Evolutionary conservation across 352 stramenopile genomes (phyloP).

Genomic region (Peronospora destructor): DNA sequence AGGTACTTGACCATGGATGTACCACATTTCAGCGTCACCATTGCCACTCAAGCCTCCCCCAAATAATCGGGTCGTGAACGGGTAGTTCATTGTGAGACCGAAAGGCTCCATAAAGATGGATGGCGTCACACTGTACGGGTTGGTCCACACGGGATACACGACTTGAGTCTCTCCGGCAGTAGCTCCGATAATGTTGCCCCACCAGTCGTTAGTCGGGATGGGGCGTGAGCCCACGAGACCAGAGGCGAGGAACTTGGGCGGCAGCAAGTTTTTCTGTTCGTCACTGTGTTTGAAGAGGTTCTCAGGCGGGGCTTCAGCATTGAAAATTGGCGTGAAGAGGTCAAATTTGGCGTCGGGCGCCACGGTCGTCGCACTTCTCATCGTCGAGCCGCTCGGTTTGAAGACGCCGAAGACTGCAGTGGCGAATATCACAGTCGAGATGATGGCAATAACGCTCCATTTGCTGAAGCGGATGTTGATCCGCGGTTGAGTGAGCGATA

Average conservation of each 20-base stretch:
- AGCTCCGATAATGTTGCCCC: slow-evolving; percentile 59
- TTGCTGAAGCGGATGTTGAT: slow-evolving; percentile 3
- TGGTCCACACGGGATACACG: slow-evolving; percentile 54
- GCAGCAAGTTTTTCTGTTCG: slow-evolving; percentile 31
- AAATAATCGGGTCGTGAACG: slow-evolving; percentile 43
- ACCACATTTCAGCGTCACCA: slow-evolving; percentile 42
- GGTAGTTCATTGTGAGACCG: slow-evolving; percentile 51
- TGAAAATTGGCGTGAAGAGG: slow-evolving; percentile 30
- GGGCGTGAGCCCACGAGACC: slow-evolving; percentile 34
- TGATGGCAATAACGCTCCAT: slow-evolving; percentile 19
- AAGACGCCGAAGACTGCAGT: slow-evolving; percentile 20
- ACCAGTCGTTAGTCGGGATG: slow-evolving; percentile 72
- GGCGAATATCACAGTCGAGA: slow-evolving; percentile 13
- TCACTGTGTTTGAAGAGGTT: slow-evolving; percentile 26
- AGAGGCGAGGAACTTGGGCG: slow-evolving; percentile 48
- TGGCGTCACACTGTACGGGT: slow-evolving; percentile 52
- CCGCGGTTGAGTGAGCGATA: slow-evolving; percentile 6
- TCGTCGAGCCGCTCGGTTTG: slow-evolving; percentile 7
- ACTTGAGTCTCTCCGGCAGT: slow-evolving; percentile 26
- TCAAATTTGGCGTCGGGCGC: slow-evolving; percentile 24
- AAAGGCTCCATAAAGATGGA: slow-evolving; percentile 31
- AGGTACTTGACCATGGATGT: slow-evolving; percentile 35
- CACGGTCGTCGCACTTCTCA: slow-evolving; percentile 15
- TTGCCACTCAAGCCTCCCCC: slow-evolving; percentile 43
- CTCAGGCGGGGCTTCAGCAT: slow-evolving; percentile 21